Conservation (phyloP, 2,329 filamentous ascomycete species). For the Myriangium duriaei region DNA sequence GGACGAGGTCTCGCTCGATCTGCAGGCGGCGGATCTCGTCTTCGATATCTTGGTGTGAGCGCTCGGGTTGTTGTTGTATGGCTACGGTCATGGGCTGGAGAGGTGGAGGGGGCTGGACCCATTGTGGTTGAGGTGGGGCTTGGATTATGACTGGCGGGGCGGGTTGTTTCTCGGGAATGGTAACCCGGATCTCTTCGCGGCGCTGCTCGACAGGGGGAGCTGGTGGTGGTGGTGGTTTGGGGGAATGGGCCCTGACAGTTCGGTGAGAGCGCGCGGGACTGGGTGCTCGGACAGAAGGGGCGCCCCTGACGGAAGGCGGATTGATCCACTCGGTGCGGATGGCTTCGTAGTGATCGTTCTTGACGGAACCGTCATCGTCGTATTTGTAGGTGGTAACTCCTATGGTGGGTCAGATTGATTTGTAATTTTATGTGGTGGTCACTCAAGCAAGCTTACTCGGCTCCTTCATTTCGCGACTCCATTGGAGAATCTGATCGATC, state of each 20-base stretch:
- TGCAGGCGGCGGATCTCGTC: slow-evolving; percentile 62
- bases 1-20: slow-evolving; percentile 47
- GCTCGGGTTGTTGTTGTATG: slow-evolving; percentile 33
- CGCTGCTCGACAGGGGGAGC: slow-evolving; percentile 9
- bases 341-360: slow-evolving; percentile 21
- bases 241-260: slow-evolving; percentile 14
- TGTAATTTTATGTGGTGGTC: no score
- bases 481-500: slow-evolving; percentile 76
- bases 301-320: slow-evolving; percentile 23
- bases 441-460: slow-evolving; percentile 27
- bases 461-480: slow-evolving; percentile 61
- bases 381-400: slow-evolving; percentile 26
- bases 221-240: slow-evolving; percentile 11
- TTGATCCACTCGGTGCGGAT: slow-evolving; percentile 28
- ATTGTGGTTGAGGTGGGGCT: slow-evolving; percentile 10
- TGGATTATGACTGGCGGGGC: slow-evolving; percentile 9
- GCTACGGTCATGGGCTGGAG: slow-evolving; percentile 26
- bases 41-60: slow-evolving; percentile 52
- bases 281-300: slow-evolving; percentile 19
- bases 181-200: slow-evolving; percentile 18
- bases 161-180: slow-evolving; percentile 18
- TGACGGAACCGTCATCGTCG: slow-evolving; percentile 18
- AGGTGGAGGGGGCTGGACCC: slow-evolving; percentile 13
- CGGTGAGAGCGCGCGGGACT: slow-evolving; percentile 16
- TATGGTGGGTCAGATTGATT: slow-evolving; percentile 18